A percentile compares a stretch with the other conserved stretches of the same genome.
Conservation (phyloP, 2,329 filamentous ascomycete genomes). For the Cordyceps cicadae region DNA sequence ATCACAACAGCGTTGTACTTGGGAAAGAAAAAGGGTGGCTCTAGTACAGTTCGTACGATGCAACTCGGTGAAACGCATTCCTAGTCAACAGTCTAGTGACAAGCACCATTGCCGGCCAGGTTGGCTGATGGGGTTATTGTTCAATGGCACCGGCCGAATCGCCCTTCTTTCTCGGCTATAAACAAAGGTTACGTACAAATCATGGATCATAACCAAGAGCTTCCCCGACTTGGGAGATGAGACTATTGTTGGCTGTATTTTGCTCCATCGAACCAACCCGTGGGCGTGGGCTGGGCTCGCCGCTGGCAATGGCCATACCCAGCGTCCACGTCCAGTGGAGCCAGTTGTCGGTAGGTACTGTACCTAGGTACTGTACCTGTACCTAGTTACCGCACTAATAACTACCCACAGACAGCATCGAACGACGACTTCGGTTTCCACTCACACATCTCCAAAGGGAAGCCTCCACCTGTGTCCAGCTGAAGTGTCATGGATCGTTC, state of each 20-base stretch:
- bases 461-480: background rate
- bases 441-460: background rate
- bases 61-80: background rate
- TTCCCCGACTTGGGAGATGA: background rate
- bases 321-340: background rate
- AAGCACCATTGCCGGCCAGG: background rate
- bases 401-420: constrained; percentile 1
- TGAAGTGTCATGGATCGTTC: background rate
- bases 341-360: background rate
- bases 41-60: background rate
- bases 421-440: constrained; percentile 1
- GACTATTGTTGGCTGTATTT: background rate
- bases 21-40: background rate
- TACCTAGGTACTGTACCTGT: too few species aligned
- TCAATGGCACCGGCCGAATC: background rate
- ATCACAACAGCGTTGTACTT: background rate
- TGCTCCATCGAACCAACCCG: background rate
- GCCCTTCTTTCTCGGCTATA: background rate
- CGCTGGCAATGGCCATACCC: background rate
- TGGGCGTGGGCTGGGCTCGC: background rate
- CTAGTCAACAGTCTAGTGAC: background rate
- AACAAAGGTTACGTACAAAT: background rate
- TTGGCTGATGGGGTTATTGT: background rate
- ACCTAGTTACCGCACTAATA: background rate
- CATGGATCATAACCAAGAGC: background rate